Conservation (phyloP, 345 rosid species). For the Cardiospermum halicacabum region DNA sequence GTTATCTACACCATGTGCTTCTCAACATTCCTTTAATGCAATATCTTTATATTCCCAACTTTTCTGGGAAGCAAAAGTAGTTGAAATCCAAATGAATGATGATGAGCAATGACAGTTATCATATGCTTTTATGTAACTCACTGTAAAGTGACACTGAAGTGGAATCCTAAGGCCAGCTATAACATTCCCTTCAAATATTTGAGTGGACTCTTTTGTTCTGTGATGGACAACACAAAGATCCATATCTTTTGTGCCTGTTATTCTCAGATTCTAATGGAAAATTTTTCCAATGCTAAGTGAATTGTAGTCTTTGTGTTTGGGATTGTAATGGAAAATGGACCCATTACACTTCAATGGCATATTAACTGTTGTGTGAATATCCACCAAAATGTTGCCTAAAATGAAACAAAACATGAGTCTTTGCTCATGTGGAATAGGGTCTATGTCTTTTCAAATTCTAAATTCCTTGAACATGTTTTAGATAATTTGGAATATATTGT, state of each 20-base stretch:
- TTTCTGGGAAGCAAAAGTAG: neutral
- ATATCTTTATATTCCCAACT: neutral
- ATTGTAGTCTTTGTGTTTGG: neutral
- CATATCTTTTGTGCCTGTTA: neutral
- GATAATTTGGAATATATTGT: too few species aligned
- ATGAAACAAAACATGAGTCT: neutral
- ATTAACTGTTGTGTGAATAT: neutral
- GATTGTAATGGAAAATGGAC: neutral
- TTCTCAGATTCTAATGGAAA: too few species aligned
- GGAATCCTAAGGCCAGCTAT: slow-evolving; percentile 1
- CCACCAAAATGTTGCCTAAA: neutral
- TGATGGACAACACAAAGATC: neutral
- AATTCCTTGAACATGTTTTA: too few species aligned
- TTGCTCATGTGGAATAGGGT: neutral
- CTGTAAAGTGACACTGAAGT: slow-evolving; percentile 3
- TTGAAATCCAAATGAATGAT: neutral
- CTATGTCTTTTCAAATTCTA: neutral
- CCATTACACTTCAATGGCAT: neutral
- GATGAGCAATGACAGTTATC: neutral
- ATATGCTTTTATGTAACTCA: neutral
- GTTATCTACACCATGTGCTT: neutral
- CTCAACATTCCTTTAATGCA: neutral
- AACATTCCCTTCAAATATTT: neutral
- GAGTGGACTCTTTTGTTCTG: neutral
- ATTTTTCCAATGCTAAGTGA: too few species aligned